Conservation (phyloP, 2,329 filamentous ascomycete genomes). For the Lachnellula cervina region DNA sequence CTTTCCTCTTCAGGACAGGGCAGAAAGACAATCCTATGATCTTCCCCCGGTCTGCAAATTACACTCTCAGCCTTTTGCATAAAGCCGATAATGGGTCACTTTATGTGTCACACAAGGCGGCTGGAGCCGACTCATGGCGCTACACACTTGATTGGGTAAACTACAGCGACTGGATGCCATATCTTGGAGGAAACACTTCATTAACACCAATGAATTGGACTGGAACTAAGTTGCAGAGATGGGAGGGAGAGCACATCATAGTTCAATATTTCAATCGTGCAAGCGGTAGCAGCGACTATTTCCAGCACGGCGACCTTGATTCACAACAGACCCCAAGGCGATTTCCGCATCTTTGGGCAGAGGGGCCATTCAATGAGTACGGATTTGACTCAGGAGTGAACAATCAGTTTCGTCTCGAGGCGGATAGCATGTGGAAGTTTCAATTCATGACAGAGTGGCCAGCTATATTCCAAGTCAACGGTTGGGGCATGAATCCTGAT, state of each 20-base stretch:
- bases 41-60: slow-evolving; percentile 51
- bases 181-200: slow-evolving; percentile 45
- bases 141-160: slow-evolving; percentile 27
- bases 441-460: slow-evolving; percentile 62
- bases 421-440: slow-evolving; percentile 50
- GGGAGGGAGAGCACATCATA: slow-evolving; percentile 55
- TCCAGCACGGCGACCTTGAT: slow-evolving; percentile 53
- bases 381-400: slow-evolving; percentile 56
- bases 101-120: slow-evolving; percentile 51
- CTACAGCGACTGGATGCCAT: slow-evolving; percentile 50
- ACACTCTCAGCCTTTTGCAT: slow-evolving; percentile 48
- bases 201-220: slow-evolving; percentile 49
- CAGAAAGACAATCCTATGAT: slow-evolving; percentile 53
- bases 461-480: slow-evolving; percentile 45
- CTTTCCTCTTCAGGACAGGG: slow-evolving; percentile 58
- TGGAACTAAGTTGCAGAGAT: slow-evolving; percentile 52
- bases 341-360: slow-evolving; percentile 59
- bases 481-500: slow-evolving; percentile 62
- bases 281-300: slow-evolving; percentile 54
- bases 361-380: slow-evolving; percentile 59
- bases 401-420: slow-evolving; percentile 47
- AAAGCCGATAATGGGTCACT: slow-evolving; percentile 32
- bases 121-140: slow-evolving; percentile 53
- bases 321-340: slow-evolving; percentile 37
- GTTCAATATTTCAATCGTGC: slow-evolving; percentile 58